A percentile compares a stretch with the other conserved stretches of the same genome.
Evolutionary conservation across 2,329 filamentous ascomycete genomes (phyloP).

Genomic region (Gremmenia infestans): DNA sequence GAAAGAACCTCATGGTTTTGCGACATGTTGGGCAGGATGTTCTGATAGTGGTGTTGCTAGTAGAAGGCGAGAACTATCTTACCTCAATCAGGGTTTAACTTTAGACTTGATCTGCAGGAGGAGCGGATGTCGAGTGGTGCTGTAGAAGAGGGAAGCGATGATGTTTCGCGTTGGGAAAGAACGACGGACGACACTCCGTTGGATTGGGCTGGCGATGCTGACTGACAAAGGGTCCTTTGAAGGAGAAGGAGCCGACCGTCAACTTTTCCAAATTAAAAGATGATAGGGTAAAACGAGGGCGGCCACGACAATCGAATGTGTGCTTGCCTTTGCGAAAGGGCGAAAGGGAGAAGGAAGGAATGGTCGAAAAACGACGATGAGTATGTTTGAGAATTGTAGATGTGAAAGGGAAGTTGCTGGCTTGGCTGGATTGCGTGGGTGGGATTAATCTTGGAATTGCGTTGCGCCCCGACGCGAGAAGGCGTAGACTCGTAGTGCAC

Average conservation of each 20-base stretch:
- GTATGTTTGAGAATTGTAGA: neutral
- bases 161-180: constrained; percentile 5
- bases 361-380: constrained; percentile 5
- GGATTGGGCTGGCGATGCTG: constrained; percentile 1
- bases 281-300: constrained; percentile 7
- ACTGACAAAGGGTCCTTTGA: neutral
- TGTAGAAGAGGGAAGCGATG: neutral
- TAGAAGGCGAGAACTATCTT: neutral
- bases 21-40: constrained; percentile 1
- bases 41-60: neutral
- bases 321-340: constrained; percentile 20
- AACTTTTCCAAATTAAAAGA: neutral
- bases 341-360: constrained; percentile 5
- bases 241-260: neutral
- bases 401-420: neutral
- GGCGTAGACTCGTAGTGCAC: neutral
- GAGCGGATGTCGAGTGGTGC: neutral
- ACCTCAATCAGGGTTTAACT: neutral
- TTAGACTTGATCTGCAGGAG: neutral
- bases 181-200: neutral
- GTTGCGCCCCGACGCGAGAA: neutral
- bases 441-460: neutral
- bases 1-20: constrained; percentile 10
- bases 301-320: constrained; percentile 29
- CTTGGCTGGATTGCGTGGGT: neutral